Conservation (phyloP, 345 rosid species). For the Linum trigynum region DNA sequence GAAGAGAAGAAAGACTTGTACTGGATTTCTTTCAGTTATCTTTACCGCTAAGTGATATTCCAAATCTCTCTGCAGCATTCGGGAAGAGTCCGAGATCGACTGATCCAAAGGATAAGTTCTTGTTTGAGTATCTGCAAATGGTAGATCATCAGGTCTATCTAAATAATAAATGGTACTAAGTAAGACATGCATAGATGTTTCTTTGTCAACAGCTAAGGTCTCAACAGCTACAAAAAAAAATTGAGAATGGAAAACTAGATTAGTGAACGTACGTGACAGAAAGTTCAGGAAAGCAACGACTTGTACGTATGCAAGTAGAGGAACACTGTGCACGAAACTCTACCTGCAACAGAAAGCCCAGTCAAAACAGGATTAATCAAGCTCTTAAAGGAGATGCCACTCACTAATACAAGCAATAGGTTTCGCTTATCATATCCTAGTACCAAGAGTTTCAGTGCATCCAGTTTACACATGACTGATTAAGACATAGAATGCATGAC, state of each 20-base stretch:
- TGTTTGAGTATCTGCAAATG: conserved; percentile 62
- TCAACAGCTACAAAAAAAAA: background rate
- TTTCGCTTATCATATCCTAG: background rate
- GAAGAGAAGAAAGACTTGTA: background rate
- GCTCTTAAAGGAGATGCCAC: background rate
- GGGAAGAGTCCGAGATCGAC: conserved; percentile 92
- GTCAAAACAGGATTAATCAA: background rate
- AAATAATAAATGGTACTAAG: background rate
- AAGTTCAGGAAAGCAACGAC: conserved; percentile 72
- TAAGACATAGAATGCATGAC: too few relatives aligned
- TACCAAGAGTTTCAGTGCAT: too few relatives aligned
- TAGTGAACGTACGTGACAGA: conserved; percentile 48
- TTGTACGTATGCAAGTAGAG: conserved; percentile 50
- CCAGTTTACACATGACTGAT: too few relatives aligned
- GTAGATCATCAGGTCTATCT: conserved; percentile 7
- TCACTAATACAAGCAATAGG: background rate
- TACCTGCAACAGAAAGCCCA: conserved; percentile 40
- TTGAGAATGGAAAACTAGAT: conserved; percentile 1
- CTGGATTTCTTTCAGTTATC: background rate
- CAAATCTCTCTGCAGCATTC: conserved; percentile 73
- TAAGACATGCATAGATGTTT: background rate
- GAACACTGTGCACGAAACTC: conserved; percentile 55
- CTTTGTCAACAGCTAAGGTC: conserved; percentile 2
- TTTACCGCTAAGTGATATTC: conserved; percentile 72
- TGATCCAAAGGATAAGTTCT: conserved; percentile 68